phyloP scores from a whole-genome alignment of 805 yeast species.

The Debaryomyces tyrocola region DNA sequence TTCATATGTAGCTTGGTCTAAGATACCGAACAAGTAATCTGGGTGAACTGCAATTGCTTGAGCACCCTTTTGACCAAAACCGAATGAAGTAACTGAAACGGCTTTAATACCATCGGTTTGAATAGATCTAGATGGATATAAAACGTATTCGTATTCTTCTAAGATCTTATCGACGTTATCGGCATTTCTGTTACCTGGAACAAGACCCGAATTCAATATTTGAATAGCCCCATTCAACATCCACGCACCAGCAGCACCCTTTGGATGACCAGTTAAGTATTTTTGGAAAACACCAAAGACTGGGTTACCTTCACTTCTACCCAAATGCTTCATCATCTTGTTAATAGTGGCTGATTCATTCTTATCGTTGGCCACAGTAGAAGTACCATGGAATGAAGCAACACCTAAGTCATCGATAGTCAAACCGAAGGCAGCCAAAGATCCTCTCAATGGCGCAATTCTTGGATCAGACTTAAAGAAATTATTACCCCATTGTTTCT shows the following conservation, averaged over 20 bases:
- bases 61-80: conserved; percentile 99
- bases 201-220: conserved; percentile 85
- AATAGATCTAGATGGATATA: conserved; percentile 91
- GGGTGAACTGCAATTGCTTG: conserved; percentile 91
- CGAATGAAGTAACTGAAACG: conserved; percentile 93
- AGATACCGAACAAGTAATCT: conserved; percentile 85
- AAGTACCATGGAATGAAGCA: conserved; percentile 99
- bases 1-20: conserved; percentile 70
- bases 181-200: conserved; percentile 98
- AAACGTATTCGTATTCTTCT: conserved; percentile 82
- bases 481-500: conserved; percentile 92
- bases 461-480: conserved; percentile 89
- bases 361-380: conserved; percentile 98
- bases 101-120: conserved; percentile 98
- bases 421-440: conserved; percentile 90
- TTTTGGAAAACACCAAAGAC: conserved; percentile 98
- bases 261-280: conserved; percentile 98
- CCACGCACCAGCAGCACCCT: conserved; percentile 99
- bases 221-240: conserved; percentile 98
- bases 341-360: conserved; percentile 92
- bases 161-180: conserved; percentile 87
- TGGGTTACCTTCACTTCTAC: conserved; percentile 97
- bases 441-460: conserved; percentile 96
- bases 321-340: conserved; percentile 90
- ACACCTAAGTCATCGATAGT: conserved; percentile 94